phyloP scores from a whole-genome alignment of 2,329 filamentous ascomycete species.

The Neoscytalidium dimidiatum region DNA sequence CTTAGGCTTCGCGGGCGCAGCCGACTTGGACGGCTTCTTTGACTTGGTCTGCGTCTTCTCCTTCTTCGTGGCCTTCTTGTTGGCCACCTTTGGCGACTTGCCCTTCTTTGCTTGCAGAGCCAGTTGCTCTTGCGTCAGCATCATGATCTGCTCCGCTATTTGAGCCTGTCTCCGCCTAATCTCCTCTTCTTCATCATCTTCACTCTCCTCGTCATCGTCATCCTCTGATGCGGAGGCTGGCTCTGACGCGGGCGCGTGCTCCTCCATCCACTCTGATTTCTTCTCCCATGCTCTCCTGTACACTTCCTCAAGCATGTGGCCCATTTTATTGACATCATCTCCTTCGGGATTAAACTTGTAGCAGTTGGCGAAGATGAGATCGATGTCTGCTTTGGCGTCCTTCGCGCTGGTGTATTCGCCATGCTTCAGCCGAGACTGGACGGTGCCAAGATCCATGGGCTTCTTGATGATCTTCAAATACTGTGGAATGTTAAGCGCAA shows the following conservation, averaged over 20 bases:
- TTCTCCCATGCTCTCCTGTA: constrained; percentile 76
- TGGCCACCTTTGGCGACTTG: constrained; percentile 50
- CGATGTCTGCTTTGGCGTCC: constrained; percentile 83
- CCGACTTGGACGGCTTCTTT: constrained; percentile 31
- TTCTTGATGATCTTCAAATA: constrained; percentile 95
- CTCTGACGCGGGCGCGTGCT: constrained; percentile 68
- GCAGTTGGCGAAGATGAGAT: constrained; percentile 85
- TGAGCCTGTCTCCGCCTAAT: constrained; percentile 59
- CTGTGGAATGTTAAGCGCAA: constrained; percentile 87
- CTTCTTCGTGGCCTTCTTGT: constrained; percentile 49
- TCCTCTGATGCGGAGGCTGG: constrained; percentile 66
- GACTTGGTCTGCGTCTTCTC: constrained; percentile 27
- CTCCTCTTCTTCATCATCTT: constrained; percentile 57
- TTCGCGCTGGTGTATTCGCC: constrained; percentile 80
- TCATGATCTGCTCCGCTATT: constrained; percentile 54
- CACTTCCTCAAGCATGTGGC: constrained; percentile 70
- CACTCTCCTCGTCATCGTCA: constrained; percentile 72
- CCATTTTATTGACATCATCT: constrained; percentile 72
- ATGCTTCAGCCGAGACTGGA: constrained; percentile 71
- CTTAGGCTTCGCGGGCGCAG: constrained; percentile 43
- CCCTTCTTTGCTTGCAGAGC: constrained; percentile 48
- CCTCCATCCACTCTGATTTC: constrained; percentile 79
- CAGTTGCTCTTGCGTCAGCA: constrained; percentile 18
- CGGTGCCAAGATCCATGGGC: constrained; percentile 92
- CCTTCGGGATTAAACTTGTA: constrained; percentile 85